Evolutionary conservation across 805 yeast genomes (phyloP).

Genomic region (Saccharomycopsis fermentans): DNA sequence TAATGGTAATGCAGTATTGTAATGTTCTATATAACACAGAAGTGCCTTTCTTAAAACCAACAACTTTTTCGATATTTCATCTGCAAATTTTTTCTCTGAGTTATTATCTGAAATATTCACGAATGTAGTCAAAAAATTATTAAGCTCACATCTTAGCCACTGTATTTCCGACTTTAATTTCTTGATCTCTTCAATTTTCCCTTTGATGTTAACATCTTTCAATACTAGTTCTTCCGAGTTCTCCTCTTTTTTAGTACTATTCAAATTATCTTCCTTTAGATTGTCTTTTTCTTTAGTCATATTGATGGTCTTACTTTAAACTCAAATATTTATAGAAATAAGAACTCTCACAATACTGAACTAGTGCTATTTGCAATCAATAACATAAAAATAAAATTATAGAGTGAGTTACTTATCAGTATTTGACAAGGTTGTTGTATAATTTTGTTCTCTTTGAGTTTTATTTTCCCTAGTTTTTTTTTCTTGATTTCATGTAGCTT

Average conservation of each 20-base stretch:
- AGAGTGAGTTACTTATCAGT: no score
- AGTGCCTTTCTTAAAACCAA: conserved; percentile 9
- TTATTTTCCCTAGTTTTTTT: neutral
- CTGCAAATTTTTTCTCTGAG: conserved; percentile 9
- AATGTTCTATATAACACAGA: conserved; percentile 21
- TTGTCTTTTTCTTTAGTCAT: neutral
- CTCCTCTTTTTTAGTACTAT: neutral
- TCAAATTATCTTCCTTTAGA: neutral
- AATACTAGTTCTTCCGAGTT: neutral
- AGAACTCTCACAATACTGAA: neutral
- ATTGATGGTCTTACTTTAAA: neutral
- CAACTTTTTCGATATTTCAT: conserved; percentile 9
- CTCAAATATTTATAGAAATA: neutral
- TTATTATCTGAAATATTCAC: conserved; percentile 11
- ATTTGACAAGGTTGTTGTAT: no score
- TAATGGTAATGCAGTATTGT: conserved; percentile 58
- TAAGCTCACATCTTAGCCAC: conserved; percentile 12
- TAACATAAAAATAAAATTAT: no score
- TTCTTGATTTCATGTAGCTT: neutral
- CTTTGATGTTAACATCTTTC: neutral
- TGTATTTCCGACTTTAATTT: conserved; percentile 14
- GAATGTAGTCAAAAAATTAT: conserved; percentile 8
- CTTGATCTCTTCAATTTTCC: conserved; percentile 5
- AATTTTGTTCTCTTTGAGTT: neutral
- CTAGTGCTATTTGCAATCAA: neutral